phyloP scores from a whole-genome alignment of 164 flowering plant genomes.

The Vitis riparia region DNA sequence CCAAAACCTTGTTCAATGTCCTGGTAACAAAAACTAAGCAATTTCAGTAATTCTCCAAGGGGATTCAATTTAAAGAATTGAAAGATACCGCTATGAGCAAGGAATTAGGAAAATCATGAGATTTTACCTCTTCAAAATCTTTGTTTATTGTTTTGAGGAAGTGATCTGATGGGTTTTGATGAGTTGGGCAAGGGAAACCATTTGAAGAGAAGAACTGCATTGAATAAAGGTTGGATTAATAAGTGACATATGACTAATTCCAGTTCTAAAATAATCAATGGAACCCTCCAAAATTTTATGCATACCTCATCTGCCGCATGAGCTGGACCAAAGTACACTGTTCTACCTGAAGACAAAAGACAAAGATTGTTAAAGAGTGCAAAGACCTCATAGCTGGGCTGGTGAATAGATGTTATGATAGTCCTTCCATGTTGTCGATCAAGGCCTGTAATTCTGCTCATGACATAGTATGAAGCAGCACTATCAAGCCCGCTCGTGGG shows the following conservation, averaged over 20 bases:
- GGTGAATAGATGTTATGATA: conserved; percentile 37
- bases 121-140: conserved; percentile 64
- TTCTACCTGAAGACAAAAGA: conserved; percentile 33
- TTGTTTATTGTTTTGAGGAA: conserved; percentile 69
- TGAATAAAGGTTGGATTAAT: background rate
- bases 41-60: too few relatives aligned
- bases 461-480: conserved; percentile 41
- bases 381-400: conserved; percentile 42
- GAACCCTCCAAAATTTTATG: background rate
- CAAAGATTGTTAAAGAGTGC: conserved; percentile 33
- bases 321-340: conserved; percentile 42
- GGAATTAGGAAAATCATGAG: background rate
- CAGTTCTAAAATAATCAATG: background rate
- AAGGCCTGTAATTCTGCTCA: conserved; percentile 24
- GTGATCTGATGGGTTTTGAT: conserved; percentile 81
- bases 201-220: conserved; percentile 57
- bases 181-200: conserved; percentile 75
- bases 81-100: too few relatives aligned
- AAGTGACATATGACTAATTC: background rate
- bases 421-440: conserved; percentile 14
- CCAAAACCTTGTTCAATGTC: conserved; percentile 28
- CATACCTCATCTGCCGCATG: conserved; percentile 29
- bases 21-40: conserved; percentile 4
- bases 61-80: too few relatives aligned
- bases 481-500: conserved; percentile 39